phyloP scores from a whole-genome alignment of 257 asterid species.

The Nicotiana otophora region DNA sequence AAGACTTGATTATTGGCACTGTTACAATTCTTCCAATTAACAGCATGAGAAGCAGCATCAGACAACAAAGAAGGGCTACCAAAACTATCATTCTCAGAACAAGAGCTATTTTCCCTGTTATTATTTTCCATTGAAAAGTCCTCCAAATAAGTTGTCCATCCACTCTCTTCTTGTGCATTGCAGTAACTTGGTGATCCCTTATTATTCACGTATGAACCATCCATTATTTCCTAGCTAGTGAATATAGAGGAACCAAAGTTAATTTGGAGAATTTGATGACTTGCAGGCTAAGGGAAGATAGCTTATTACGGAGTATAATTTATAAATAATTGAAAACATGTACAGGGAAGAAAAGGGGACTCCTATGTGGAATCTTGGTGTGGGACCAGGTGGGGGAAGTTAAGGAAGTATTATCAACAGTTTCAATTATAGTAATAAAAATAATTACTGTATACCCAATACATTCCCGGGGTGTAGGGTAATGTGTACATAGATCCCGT shows the following conservation, averaged over 20 bases:
- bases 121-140: constrained; percentile 18
- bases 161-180: constrained; percentile 29
- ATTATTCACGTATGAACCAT: background rate
- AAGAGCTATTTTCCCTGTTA: background rate
- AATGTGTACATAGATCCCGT: no score
- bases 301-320: background rate
- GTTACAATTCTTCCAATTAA: constrained; percentile 30
- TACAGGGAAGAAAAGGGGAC: constrained; percentile 26
- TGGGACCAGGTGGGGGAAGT: constrained; percentile 23
- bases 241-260: background rate
- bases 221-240: background rate
- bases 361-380: constrained; percentile 44
- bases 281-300: background rate
- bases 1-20: background rate
- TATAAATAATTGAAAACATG: background rate
- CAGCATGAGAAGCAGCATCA: constrained; percentile 54
- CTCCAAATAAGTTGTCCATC: constrained; percentile 37
- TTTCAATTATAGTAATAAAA: background rate
- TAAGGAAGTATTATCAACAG: constrained; percentile 22
- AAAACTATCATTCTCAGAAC: background rate
- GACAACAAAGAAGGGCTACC: constrained; percentile 36
- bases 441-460: no score
- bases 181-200: background rate
- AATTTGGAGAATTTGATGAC: background rate
- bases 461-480: no score